These are phyloP conservation scores for Rhododendron molle DNA, from an alignment of 148 eudicot genomes.

Conservation along the genomic window DNA sequence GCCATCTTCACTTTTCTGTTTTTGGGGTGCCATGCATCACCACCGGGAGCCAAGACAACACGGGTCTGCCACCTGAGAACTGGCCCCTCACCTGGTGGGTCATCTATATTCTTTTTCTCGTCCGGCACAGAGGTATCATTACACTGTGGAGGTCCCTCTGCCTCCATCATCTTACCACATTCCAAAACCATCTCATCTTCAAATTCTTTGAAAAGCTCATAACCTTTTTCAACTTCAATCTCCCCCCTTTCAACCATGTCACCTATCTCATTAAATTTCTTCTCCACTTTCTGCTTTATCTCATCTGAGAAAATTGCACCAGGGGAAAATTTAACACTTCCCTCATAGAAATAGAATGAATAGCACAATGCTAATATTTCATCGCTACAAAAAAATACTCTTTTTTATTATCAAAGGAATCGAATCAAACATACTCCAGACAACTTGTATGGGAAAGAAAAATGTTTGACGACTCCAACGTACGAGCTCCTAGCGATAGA, in stretches of 20 bases:
- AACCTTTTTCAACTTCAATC: conserved; percentile 69
- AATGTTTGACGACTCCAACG: not conserved
- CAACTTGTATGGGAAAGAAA: not conserved
- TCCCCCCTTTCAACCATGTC: conserved; percentile 67
- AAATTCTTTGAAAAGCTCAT: conserved; percentile 65
- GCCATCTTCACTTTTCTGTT: conserved; percentile 86
- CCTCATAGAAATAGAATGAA: not conserved
- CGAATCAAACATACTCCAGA: not conserved
- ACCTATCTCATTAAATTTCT: conserved; percentile 70
- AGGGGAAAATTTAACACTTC: not conserved
- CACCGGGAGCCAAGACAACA: conserved; percentile 70
- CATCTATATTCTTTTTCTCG: conserved; percentile 48
- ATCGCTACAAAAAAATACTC: not conserved
- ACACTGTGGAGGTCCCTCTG: conserved; percentile 46
- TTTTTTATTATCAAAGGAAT: not conserved
- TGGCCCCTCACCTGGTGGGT: conserved; percentile 89
- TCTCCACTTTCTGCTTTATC: conserved; percentile 65
- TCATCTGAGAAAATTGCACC: conserved; percentile 41
- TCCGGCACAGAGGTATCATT: conserved; percentile 35
- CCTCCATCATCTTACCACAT: conserved; percentile 51
- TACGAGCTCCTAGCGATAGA: not conserved
- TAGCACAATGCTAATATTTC: not conserved
- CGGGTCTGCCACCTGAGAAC: conserved; percentile 88
- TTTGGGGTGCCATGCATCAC: conserved; percentile 98
- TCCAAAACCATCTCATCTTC: conserved; percentile 76